phyloP scores from a whole-genome alignment of 2,329 filamentous ascomycete genomes.

The Diaporthe australafricana region DNA sequence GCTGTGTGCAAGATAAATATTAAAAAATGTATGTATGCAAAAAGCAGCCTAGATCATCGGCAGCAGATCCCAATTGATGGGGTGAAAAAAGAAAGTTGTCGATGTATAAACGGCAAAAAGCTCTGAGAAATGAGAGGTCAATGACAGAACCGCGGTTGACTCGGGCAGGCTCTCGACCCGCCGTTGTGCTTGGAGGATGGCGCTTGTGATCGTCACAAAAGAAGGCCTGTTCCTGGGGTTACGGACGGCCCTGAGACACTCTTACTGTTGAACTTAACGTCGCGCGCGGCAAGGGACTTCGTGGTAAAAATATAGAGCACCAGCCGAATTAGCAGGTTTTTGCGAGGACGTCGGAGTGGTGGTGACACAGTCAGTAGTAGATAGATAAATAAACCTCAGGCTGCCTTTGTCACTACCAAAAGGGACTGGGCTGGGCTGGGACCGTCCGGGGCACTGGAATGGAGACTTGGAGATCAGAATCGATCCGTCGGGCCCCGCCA shows the following conservation, averaged over 20 bases:
- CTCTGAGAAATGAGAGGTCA: neutral
- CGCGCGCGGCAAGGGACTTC: neutral
- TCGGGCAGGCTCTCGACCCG: slow-evolving; percentile 10
- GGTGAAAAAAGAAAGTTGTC: neutral
- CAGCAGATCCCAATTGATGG: neutral
- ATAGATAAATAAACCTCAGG: neutral
- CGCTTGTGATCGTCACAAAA: neutral
- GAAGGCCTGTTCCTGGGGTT: neutral
- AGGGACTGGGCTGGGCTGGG: neutral
- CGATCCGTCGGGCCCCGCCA: neutral
- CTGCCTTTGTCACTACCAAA: neutral
- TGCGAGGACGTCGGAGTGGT: neutral
- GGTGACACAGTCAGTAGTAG: no score
- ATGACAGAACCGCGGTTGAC: neutral
- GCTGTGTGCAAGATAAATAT: neutral
- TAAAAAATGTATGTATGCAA: neutral
- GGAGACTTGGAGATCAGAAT: slow-evolving; percentile 8
- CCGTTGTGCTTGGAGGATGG: neutral
- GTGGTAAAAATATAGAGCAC: neutral
- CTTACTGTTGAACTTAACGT: neutral
- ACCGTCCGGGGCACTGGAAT: slow-evolving; percentile 1
- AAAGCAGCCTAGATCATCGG: neutral
- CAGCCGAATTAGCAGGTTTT: neutral
- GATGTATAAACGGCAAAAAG: neutral
- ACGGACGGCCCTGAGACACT: slow-evolving; percentile 8